A percentile compares a stretch with the other conserved stretches of the same genome.
Conservation (phyloP, 176 grass and related monocot species). For the Rhynchospora breviuscula region DNA sequence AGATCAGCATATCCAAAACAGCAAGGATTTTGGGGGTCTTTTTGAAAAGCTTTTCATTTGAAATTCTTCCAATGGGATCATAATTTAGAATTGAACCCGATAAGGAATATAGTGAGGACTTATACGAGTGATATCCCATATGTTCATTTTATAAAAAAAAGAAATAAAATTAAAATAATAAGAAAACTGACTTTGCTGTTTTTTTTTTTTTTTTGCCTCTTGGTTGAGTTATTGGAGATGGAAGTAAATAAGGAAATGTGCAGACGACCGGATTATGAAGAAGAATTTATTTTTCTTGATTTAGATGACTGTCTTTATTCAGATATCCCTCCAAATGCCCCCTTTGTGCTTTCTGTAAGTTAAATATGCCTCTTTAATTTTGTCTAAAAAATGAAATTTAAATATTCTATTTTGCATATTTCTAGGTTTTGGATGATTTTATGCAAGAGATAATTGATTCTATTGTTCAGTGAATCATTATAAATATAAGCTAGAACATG, state of each 20-base stretch:
- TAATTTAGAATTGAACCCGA: too few relatives aligned
- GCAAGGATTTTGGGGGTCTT: too few relatives aligned
- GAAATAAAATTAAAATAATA: too few relatives aligned
- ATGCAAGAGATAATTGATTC: neutral
- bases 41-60: too few relatives aligned
- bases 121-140: neutral
- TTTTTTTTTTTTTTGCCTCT: neutral
- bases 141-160: neutral
- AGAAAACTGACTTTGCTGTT: neutral
- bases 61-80: too few relatives aligned
- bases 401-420: neutral
- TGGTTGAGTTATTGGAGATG: constrained; percentile 22
- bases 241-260: constrained; percentile 30
- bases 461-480: neutral
- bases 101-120: too few relatives aligned
- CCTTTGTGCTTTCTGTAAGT: constrained; percentile 78
- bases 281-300: constrained; percentile 68
- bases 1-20: too few relatives aligned
- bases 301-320: constrained; percentile 61
- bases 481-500: neutral
- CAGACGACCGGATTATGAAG: constrained; percentile 35
- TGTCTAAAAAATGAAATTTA: neutral
- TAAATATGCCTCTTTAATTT: neutral
- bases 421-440: neutral
- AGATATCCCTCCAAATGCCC: constrained; percentile 47